These are phyloP conservation scores for Linum trigynum DNA, from an alignment of 345 rosid genomes.

Conservation along the genomic window DNA sequence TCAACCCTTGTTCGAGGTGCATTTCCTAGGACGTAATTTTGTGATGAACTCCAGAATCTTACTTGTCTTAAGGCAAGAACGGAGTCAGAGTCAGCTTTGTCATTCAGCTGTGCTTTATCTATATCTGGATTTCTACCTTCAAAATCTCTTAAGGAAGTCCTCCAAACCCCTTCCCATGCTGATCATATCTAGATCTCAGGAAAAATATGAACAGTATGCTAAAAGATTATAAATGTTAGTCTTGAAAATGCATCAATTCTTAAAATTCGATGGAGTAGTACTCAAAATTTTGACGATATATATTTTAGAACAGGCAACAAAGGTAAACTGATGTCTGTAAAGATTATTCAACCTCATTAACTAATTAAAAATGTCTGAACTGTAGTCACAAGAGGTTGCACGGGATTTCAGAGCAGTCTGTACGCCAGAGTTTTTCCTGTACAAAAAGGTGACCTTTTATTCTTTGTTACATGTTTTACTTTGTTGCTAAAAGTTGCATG, in stretches of 20 bases:
- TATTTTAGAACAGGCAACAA: no score
- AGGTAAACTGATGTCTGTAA: background rate
- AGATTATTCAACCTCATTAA: no score
- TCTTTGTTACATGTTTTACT: background rate
- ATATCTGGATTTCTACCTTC: background rate
- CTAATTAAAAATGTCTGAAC: background rate
- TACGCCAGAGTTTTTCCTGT: slow-evolving; percentile 82
- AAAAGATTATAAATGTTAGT: no score
- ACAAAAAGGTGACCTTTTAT: slow-evolving; percentile 50
- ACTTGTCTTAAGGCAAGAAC: background rate
- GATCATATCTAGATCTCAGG: no score
- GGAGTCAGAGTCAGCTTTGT: background rate
- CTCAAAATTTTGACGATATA: background rate
- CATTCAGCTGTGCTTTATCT: background rate
- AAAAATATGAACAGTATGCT: no score
- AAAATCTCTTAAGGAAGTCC: background rate
- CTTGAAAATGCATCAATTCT: no score
- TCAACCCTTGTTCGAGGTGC: background rate
- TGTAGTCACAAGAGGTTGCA: slow-evolving; percentile 80
- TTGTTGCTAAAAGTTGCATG: background rate
- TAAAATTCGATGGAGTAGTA: no score
- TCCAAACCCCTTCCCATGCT: no score
- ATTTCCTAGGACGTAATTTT: background rate
- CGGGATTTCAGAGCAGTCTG: slow-evolving; percentile 74
- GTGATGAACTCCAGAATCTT: background rate